phyloP scores from a whole-genome alignment of 176 grass and related monocot species.

The Themeda triandra region DNA sequence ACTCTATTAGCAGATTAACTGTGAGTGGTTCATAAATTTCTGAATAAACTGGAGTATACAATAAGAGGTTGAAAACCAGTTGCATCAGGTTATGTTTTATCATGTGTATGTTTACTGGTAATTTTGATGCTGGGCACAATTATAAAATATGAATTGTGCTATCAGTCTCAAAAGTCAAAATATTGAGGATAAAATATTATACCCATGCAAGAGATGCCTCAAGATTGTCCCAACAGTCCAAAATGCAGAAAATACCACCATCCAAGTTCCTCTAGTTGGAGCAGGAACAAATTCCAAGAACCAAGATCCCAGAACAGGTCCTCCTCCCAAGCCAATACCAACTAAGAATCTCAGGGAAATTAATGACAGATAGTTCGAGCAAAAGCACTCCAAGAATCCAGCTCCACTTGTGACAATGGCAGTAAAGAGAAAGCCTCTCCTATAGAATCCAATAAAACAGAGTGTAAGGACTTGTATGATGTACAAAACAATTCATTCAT shows the following conservation, averaged over 20 bases:
- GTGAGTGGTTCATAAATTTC: background rate
- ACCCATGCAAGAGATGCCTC: slow-evolving; percentile 98
- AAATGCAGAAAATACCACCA: slow-evolving; percentile 89
- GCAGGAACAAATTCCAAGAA: slow-evolving; percentile 98
- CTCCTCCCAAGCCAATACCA: slow-evolving; percentile 89
- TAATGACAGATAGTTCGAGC: slow-evolving; percentile 70
- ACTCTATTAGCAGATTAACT: background rate
- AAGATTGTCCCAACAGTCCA: slow-evolving; percentile 96
- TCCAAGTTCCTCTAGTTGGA: slow-evolving; percentile 90
- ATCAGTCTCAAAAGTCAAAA: slow-evolving; percentile 3
- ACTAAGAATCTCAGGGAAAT: slow-evolving; percentile 81
- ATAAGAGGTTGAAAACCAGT: background rate
- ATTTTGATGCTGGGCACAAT: background rate
- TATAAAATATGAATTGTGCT: background rate
- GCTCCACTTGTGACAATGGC: slow-evolving; percentile 80
- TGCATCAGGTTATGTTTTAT: background rate
- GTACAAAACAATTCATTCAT: background rate
- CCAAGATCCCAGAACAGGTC: slow-evolving; percentile 91
- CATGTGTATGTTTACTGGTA: background rate
- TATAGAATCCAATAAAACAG: slow-evolving; percentile 37
- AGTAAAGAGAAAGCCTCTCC: slow-evolving; percentile 95
- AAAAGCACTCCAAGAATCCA: slow-evolving; percentile 78
- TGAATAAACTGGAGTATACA: background rate
- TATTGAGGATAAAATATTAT: slow-evolving; percentile 6
- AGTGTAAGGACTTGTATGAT: slow-evolving; percentile 12